A percentile compares a stretch with the other conserved stretches of the same genome.
phyloP scores from a whole-genome alignment of 257 asterid genomes.

The Ocimum tenuiflorum region DNA sequence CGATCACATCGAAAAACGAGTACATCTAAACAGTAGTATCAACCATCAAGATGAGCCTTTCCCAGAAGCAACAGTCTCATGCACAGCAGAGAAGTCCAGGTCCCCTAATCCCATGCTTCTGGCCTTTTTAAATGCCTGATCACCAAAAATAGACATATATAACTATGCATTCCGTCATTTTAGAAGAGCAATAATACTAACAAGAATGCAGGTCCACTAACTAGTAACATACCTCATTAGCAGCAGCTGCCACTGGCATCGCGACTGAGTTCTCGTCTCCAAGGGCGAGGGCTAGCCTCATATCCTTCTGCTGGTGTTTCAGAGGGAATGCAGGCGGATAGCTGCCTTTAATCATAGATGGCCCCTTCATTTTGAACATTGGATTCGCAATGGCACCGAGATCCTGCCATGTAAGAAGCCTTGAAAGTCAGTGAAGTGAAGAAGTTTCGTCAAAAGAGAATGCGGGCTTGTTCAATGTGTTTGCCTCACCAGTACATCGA shows the following conservation, averaged over 20 bases:
- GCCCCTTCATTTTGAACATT: conserved; percentile 93
- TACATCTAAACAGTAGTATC: conserved; percentile 4
- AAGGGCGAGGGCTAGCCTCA: conserved; percentile 93
- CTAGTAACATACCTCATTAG: conserved; percentile 56
- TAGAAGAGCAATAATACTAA: neutral
- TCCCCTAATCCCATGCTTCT: conserved; percentile 80
- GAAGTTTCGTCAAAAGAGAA: neutral
- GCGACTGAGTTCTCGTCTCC: conserved; percentile 84
- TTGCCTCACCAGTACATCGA: conserved; percentile 72
- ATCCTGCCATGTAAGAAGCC: conserved; percentile 46
- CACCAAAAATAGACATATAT: neutral
- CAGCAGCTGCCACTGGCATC: conserved; percentile 97
- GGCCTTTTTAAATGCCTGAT: conserved; percentile 83
- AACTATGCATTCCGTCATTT: neutral
- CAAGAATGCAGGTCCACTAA: neutral
- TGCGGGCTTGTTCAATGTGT: neutral
- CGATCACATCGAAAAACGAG: neutral
- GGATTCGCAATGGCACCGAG: conserved; percentile 92
- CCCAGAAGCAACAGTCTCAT: conserved; percentile 43
- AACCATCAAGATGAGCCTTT: conserved; percentile 35
- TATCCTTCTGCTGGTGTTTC: conserved; percentile 97
- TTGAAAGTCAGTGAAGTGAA: neutral
- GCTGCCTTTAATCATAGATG: conserved; percentile 59
- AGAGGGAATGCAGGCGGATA: conserved; percentile 90
- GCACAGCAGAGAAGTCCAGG: conserved; percentile 85